Evolutionary conservation across 2,329 filamentous ascomycete genomes (phyloP), one percentile per base, ranked within the genome.

Genomic region (Neonectria coccinea): DNA sequence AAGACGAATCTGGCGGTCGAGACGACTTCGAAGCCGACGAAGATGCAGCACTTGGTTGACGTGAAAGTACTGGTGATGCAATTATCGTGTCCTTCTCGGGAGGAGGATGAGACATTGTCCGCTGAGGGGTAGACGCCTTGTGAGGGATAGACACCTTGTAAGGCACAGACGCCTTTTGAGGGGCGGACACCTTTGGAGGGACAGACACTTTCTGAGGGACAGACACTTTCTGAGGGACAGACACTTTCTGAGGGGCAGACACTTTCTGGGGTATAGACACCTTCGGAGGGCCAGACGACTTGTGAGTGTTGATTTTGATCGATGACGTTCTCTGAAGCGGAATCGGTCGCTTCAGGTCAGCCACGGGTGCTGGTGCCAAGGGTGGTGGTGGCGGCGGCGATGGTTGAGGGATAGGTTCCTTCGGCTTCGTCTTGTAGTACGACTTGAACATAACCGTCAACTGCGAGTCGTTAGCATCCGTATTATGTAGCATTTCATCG

Each of bases 251-350:
- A 29, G 77, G 39, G 6, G 2, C n/a, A 11, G 39, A 41, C 16
- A 41, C 16, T 16, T 41, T 41, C 36, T 3, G 70, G 14, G 77
- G n/a, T 8, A 8, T 9, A 18, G 39, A 18, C n/a, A 42, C 9
- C n/a, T 42, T 42, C 8, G 16, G 39, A 11, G 39, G 39, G 16
- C 8, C 39, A 18, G 71, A 65, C 3, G 68, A 47, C 66, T 78
- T 79, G 31, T 74, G 64, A 27, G 77, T 81, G 44, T 73, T 79
- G 67, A 79, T 77, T 68, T 82, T 82, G 62, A 80, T 81, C 0
- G 79, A 81, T 7, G 77, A 73, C n/a, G 74, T 72, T 66, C 76
- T 77, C 22, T 70, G 72, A 5, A 77, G 36, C 52, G 68, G 66
- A 20, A 67, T 59, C 25, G 74, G 74, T 20, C 76, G 72, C 65